Percentiles rank a stretch among this genome's conserved stretches.
These are phyloP conservation scores for Colletotrichum tabaci DNA, from an alignment of 2,329 filamentous ascomycete genomes.

Conservation along the genomic window DNA sequence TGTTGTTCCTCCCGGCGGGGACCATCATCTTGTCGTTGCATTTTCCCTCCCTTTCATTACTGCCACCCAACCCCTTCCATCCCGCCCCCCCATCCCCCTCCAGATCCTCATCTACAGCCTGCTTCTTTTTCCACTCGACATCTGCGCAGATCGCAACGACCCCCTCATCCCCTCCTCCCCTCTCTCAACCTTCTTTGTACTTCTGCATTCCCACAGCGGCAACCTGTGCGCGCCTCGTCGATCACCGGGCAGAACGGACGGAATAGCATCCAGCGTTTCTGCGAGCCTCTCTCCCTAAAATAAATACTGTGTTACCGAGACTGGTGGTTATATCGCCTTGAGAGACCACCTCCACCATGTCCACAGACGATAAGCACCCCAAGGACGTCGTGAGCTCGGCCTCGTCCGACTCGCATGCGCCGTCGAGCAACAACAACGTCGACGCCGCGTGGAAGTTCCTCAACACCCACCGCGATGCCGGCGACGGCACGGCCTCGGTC, in stretches of 20 bases:
- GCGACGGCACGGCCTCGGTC: constrained; percentile 51
- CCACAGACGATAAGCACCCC: constrained; percentile 46
- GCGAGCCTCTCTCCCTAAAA: not conserved
- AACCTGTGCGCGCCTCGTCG: constrained; percentile 26
- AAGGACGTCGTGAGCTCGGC: constrained; percentile 41
- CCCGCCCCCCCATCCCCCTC: not conserved
- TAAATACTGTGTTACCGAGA: not conserved
- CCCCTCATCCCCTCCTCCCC: not conserved
- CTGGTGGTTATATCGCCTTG: not conserved
- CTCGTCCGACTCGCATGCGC: constrained; percentile 32
- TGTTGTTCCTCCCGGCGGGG: not conserved
- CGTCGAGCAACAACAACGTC: constrained; percentile 48
- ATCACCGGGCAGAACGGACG: constrained; percentile 9
- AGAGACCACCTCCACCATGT: constrained; percentile 42
- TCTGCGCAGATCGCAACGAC: constrained; percentile 13
- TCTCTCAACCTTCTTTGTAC: not conserved
- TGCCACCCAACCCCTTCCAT: not conserved
- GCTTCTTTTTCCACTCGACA: constrained; percentile 17
- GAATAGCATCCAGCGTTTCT: not conserved
- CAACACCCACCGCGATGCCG: constrained; percentile 57
- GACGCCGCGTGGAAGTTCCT: constrained; percentile 65
- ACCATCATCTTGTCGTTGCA: not conserved
- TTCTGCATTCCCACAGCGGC: constrained; percentile 18
- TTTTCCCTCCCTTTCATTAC: constrained; percentile 27
- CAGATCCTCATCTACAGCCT: too few species aligned